Conservation (phyloP, 257 asterid species). For the Cruciata laevipes region DNA sequence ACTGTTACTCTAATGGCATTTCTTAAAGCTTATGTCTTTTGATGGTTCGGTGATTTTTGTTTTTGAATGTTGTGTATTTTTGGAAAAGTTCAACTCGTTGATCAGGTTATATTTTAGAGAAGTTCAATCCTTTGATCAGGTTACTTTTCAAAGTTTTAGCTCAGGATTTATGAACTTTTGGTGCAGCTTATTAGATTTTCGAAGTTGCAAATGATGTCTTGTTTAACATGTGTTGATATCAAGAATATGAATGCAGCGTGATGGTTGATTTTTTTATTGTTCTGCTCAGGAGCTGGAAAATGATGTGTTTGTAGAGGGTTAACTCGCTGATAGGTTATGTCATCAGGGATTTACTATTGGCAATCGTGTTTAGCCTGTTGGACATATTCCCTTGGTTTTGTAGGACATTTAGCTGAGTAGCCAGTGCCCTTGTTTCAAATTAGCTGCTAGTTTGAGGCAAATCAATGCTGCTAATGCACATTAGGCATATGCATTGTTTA, state of each 20-base stretch:
- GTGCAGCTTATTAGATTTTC: not conserved
- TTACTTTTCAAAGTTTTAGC: constrained; percentile 1
- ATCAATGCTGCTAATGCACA: not conserved
- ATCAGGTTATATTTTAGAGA: constrained; percentile 5
- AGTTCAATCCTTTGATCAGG: not conserved
- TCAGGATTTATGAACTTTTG: not conserved
- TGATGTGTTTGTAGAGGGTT: not conserved
- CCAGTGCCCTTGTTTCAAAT: not conserved
- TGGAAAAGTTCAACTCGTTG: not conserved
- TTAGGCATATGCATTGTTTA: not conserved
- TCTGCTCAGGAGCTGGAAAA: not conserved
- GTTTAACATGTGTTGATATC: not conserved
- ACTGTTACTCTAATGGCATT: not conserved
- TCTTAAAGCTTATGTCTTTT: constrained; percentile 15
- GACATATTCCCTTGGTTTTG: no score
- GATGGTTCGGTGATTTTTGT: not conserved
- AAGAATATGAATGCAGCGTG: not conserved
- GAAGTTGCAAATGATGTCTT: not conserved
- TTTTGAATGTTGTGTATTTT: constrained; percentile 8
- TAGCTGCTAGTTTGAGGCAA: not conserved
- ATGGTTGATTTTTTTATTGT: not conserved
- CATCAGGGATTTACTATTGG: not conserved
- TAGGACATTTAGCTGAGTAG: not conserved
- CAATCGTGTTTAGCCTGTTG: not conserved
- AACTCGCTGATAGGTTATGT: not conserved